Conservation (phyloP, 2,329 filamentous ascomycete species). For the Stagonosporopsis rhizophila region DNA sequence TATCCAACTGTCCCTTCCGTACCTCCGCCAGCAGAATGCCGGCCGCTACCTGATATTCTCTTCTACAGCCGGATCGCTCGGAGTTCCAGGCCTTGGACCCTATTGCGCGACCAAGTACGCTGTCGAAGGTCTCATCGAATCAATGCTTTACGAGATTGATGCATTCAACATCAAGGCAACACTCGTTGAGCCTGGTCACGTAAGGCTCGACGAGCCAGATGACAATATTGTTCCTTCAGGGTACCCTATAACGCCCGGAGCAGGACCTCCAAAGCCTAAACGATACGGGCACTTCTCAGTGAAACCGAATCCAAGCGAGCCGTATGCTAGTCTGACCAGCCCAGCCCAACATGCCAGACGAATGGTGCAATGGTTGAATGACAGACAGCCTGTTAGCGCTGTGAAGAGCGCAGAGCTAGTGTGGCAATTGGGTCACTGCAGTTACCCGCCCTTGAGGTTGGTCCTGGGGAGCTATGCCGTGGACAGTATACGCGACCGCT, state of each 20-base stretch:
- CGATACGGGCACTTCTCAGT: constrained; percentile 93
- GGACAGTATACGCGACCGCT: constrained; percentile 88
- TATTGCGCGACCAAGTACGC: constrained; percentile 98
- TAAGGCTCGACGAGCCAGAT: constrained; percentile 82
- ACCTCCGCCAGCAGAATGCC: constrained; percentile 76
- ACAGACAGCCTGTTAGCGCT: constrained; percentile 89
- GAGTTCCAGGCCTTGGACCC: constrained; percentile 88
- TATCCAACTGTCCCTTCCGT: constrained; percentile 84
- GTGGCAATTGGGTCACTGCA: constrained; percentile 93
- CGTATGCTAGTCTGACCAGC: constrained; percentile 78
- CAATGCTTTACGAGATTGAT: constrained; percentile 95
- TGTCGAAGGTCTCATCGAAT: constrained; percentile 92
- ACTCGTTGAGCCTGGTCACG: constrained; percentile 87
- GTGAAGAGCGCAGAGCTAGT: constrained; percentile 92
- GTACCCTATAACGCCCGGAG: constrained; percentile 38
- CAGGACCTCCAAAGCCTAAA: constrained; percentile 60
- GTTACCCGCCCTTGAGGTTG: constrained; percentile 86
- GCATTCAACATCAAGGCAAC: constrained; percentile 92
- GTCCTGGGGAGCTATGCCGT: constrained; percentile 94
- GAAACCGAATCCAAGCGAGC: constrained; percentile 77
- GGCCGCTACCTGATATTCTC: constrained; percentile 95
- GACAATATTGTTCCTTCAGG: constrained; percentile 45
- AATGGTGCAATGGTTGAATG: constrained; percentile 93
- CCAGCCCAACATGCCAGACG: constrained; percentile 88
- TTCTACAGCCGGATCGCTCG: constrained; percentile 88